Evolutionary conservation across 495 filamentous ascomycete species (phyloP), one percentile per base, ranked within the genome.

Genomic region (Annulohypoxylon maeteangense): DNA sequence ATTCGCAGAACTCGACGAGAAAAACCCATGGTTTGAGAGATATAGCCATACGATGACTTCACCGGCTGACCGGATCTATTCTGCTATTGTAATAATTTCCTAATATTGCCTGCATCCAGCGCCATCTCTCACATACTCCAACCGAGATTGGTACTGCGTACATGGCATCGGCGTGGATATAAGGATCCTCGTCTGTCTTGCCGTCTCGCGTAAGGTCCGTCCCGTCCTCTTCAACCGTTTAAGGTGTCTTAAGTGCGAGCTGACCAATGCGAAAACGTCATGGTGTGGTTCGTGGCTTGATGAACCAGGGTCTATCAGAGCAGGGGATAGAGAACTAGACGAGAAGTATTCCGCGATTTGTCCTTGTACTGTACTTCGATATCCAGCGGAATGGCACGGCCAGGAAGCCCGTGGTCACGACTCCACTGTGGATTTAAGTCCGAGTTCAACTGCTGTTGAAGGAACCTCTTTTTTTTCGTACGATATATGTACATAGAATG

Each of bases 301-400:
- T 14, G 22, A 22, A 16, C 16, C 16, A 10, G 20, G 7, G 12
- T 20, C 45, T 25, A 48, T 25, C 20, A 22, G 40, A 20, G 32
- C 34, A 57, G 54, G 54, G 54, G 22, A 40, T 40, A 12, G 5
- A 3, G 54, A 40, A 40, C 11, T 22, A 27, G 20, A 57, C n/a
- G 7, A 57, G 20, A 57, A 57, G 25, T 8, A 57, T 40, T 40
- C 32, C 6, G 25, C 32, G 18, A 40, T 7, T 38, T 56, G 53
- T n/a, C n/a, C 32, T 25, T 57, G 32, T 57, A 57, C 54, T 40
- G 54, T 57, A 57, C 54, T n/a, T 38, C 5, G 50, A 29, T 29
- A 32, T 54, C 25, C 50, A 54, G 50, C 50, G 7, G 23, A 54
- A 34, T 54, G 50, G 40, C 16, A 18, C n/a, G 10, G 16, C n/a